These are phyloP conservation scores for Entamoeba histolytica DNA, from an alignment of 208 protist genomes.

Conservation along the genomic window DNA sequence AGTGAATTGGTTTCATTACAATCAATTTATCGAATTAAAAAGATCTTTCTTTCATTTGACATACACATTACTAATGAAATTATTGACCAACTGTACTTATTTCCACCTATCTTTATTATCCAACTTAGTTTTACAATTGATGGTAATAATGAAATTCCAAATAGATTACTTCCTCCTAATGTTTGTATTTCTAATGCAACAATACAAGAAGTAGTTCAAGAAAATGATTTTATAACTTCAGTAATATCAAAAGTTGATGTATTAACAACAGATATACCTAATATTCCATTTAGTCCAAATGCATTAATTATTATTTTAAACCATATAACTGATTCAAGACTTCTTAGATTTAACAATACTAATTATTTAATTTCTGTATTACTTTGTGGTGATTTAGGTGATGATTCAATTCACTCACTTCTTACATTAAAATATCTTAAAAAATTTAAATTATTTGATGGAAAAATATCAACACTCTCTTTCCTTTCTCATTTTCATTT, in stretches of 20 bases:
- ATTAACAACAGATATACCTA: neutral
- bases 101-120: neutral
- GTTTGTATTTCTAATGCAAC: neutral
- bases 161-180: neutral
- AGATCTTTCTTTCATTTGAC: neutral
- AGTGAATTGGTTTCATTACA: neutral
- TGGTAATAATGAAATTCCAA: neutral
- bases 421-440: neutral
- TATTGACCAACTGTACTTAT: neutral
- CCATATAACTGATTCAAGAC: neutral
- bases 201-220: neutral
- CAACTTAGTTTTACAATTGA: neutral
- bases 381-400: neutral
- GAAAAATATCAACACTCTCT: neutral
- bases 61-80: neutral
- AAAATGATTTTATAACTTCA: neutral
- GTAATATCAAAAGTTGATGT: neutral
- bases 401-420: neutral
- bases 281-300: neutral
- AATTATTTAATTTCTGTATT: neutral
- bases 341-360: neutral
- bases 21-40: neutral
- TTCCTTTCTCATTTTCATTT: neutral
- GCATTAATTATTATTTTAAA: neutral
- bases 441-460: neutral